These are phyloP conservation scores for Cytospora mali DNA, from an alignment of 2,329 filamentous ascomycete species.

Conservation along the genomic window DNA sequence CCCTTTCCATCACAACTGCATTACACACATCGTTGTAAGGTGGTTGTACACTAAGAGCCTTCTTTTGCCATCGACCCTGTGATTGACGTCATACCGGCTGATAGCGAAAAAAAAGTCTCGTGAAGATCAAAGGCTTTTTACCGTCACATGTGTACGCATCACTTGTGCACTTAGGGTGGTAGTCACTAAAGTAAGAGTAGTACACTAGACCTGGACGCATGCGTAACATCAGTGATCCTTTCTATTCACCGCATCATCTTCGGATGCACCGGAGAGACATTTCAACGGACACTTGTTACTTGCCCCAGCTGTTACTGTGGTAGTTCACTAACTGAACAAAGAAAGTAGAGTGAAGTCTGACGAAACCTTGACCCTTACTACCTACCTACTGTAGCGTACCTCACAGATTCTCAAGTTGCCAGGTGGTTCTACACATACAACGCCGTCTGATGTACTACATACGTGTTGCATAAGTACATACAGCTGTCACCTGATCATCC, in stretches of 20 bases:
- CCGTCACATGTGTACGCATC: not conserved
- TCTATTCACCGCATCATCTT: not conserved
- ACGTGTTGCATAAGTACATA: not conserved
- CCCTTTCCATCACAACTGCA: not conserved
- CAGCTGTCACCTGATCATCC: not conserved
- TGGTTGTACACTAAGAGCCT: too few relatives aligned
- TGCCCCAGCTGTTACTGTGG: too few relatives aligned
- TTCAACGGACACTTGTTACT: too few relatives aligned
- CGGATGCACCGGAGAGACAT: constrained; percentile 1
- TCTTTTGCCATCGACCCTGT: not conserved
- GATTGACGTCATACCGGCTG: constrained; percentile 12
- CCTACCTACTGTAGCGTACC: too few relatives aligned
- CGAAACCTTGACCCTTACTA: not conserved
- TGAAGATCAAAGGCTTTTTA: constrained; percentile 1
- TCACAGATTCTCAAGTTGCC: too few relatives aligned
- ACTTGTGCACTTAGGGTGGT: not conserved
- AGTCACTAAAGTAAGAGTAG: not conserved
- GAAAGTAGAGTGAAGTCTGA: not conserved
- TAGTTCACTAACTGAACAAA: not conserved
- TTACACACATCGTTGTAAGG: constrained; percentile 5
- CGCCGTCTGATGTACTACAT: not conserved
- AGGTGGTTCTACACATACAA: too few relatives aligned
- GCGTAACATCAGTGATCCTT: not conserved
- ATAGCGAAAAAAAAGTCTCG: not conserved
- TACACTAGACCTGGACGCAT: not conserved